Evolutionary conservation across 345 rosid species (phyloP), one percentile per base, ranked within the genome.

Genomic region (Limnanthes douglasii): DNA sequence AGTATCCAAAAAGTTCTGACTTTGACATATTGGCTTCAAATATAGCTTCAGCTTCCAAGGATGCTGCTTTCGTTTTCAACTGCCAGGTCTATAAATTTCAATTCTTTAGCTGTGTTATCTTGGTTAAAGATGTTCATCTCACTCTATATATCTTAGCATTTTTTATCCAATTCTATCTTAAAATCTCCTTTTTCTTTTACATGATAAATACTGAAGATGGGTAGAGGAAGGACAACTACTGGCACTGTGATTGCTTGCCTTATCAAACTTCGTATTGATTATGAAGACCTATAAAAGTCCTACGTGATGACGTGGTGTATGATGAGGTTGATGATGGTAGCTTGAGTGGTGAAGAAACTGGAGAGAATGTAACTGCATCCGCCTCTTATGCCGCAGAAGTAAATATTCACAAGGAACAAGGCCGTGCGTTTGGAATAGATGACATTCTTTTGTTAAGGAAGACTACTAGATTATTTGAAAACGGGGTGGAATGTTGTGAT

Each of bases 211-310:
- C 50, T 35, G 22, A 65, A 88, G 95, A 90, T 90, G 94, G 98
- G 98, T 46, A 84, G 77, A 64, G 98, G 98, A 60, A 84, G 98
- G 68, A 90, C 98, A n/a, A 90, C 98, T 13, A 77, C 95, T 34
- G 98, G 95, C 40, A 83, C 98, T 44, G 98, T 83, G 32, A 83
- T 90, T 57, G 98, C 98, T 25, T 90, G 98, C 62, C 94, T 90
- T 59, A 62, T 90, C 41, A 76, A 83, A 61, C 94, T 76, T 44
- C 70, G 95, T 29, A 70, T 90, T 7, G 83, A 79, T 53, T 51
- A 62, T 59, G 98, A 34, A 76, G 86, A 56, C 98, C 95, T 34
- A 59, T 90, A 43, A 72, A 59, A 67, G 62, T 83, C 52, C 59
- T 80, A 22, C 41, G 31, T 47, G 81, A 66, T 37, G 70, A 74